phyloP scores from a whole-genome alignment of 1,284 basidiomycete species.

The Amylostereum areolatum region DNA sequence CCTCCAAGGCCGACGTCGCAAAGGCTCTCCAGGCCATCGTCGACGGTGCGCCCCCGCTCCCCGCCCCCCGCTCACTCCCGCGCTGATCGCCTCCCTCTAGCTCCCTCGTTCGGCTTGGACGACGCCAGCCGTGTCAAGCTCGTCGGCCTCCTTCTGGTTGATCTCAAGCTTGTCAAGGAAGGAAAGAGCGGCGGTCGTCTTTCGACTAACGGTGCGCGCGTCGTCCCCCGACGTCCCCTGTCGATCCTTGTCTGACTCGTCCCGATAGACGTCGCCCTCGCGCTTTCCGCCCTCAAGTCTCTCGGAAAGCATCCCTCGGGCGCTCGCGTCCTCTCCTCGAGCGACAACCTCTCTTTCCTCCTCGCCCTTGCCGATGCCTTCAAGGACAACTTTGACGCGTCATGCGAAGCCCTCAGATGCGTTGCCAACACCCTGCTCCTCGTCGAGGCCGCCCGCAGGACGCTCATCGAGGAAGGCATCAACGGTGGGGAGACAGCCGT shows the following conservation, averaged over 20 bases:
- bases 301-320: constrained; percentile 69
- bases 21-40: constrained; percentile 43
- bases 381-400: constrained; percentile 50
- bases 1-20: constrained; percentile 37
- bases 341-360: constrained; percentile 47
- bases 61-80: neutral
- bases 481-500: constrained; percentile 56
- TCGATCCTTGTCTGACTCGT: constrained; percentile 1
- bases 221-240: too few relatives aligned
- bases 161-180: constrained; percentile 39
- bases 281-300: constrained; percentile 69
- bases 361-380: constrained; percentile 40
- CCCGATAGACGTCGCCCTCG: constrained; percentile 50
- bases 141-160: constrained; percentile 51
- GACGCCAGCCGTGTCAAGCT: constrained; percentile 38
- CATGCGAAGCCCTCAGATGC: constrained; percentile 65
- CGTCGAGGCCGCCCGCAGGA: constrained; percentile 52
- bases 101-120: constrained; percentile 39
- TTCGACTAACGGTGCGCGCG: too few relatives aligned
- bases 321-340: constrained; percentile 54
- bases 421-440: constrained; percentile 73
- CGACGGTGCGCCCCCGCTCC: constrained; percentile 31
- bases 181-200: constrained; percentile 38
- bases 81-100: constrained; percentile 17
- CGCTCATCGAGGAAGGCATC: constrained; percentile 51